These are phyloP conservation scores for Ceratocystiopsis sp. DNA, from an alignment of 2,329 filamentous ascomycete genomes.

Conservation along the genomic window DNA sequence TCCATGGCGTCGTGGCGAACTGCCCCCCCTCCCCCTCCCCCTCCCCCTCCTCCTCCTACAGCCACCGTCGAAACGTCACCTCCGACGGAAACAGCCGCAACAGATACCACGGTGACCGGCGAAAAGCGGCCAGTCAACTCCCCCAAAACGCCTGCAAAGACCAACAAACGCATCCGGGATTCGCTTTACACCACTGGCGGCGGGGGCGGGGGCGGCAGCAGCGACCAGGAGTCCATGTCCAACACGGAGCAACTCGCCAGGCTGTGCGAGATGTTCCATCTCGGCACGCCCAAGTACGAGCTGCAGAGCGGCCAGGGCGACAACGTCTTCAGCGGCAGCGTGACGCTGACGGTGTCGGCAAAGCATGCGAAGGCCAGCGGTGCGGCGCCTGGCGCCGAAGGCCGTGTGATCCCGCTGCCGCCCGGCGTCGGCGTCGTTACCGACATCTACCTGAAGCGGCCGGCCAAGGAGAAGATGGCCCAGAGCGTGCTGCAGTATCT, in stretches of 20 bases:
- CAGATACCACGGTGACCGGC: no score
- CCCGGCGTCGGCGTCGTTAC: constrained; percentile 17
- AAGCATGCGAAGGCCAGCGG: no score
- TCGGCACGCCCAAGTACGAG: constrained; percentile 4
- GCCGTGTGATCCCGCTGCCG: constrained; percentile 12
- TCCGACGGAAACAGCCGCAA: no score
- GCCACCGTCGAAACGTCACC: no score
- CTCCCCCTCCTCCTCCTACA: no score
- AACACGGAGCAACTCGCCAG: constrained; percentile 12
- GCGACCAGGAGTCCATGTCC: constrained; percentile 6
- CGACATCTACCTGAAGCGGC: constrained; percentile 17
- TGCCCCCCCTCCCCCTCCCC: no score
- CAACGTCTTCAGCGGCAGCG: constrained; percentile 19
- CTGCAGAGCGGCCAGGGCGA: background rate
- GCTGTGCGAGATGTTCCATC: constrained; percentile 4
- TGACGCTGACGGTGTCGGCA: constrained; percentile 16
- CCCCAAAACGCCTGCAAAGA: background rate
- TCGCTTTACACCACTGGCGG: no score
- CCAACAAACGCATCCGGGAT: background rate
- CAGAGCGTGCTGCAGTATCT: constrained; percentile 22
- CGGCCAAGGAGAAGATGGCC: constrained; percentile 22
- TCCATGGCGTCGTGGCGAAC: no score
- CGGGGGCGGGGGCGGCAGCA: background rate
- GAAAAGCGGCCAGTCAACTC: no score
- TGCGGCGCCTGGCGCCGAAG: no score